Percentiles rank a stretch among this genome's conserved stretches.
Conservation (phyloP, 495 filamentous ascomycete species). For the Xylaria venustula region DNA sequence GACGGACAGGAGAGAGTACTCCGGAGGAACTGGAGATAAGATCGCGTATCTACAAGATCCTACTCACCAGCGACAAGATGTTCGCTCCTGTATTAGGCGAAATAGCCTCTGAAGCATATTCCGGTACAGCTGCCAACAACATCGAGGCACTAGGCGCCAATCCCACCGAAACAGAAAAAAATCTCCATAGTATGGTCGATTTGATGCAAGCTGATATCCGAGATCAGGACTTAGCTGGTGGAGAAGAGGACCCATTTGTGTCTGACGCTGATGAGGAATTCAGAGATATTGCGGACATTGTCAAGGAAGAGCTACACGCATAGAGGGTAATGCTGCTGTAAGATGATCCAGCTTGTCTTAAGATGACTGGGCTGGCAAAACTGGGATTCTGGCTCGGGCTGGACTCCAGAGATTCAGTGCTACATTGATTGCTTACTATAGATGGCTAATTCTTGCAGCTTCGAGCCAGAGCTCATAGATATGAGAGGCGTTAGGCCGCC, state of each 20-base stretch:
- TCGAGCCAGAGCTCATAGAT: too few species aligned
- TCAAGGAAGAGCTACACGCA: not conserved
- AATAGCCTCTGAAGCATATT: not conserved
- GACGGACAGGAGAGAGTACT: not conserved
- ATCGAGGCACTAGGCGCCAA: too few species aligned
- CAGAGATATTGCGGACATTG: not conserved
- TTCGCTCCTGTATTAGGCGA: not conserved
- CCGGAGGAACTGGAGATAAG: not conserved
- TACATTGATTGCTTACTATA: too few species aligned
- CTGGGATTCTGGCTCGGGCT: too few species aligned
- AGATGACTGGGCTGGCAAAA: too few species aligned
- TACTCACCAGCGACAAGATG: not conserved
- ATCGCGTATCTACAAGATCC: not conserved
- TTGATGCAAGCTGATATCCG: constrained; percentile 8
- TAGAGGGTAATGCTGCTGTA: not conserved
- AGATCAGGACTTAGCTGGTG: not conserved
- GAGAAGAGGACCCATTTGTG: not conserved
- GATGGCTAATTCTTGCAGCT: too few species aligned
- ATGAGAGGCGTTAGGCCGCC: too few species aligned
- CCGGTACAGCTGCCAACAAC: not conserved
- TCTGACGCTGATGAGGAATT: not conserved
- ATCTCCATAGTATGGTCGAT: not conserved
- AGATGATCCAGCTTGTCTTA: not conserved
- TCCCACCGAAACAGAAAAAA: too few species aligned
- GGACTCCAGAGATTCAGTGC: too few species aligned